Evolutionary conservation across 257 asterid species (phyloP), one percentile per base, ranked within the genome.

Genomic region (Linderniella brevidens): DNA sequence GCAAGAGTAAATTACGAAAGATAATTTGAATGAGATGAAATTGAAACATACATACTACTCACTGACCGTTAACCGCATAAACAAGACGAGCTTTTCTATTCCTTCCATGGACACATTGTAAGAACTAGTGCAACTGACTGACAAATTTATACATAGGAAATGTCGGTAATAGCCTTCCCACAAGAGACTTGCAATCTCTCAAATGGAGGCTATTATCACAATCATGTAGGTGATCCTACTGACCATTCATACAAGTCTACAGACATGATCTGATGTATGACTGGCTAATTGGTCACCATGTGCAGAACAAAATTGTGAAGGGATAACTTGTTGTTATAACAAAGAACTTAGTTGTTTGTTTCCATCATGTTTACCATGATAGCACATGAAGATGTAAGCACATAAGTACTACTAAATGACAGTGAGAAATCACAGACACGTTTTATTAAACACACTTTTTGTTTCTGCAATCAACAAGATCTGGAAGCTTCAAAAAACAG

Each of bases 281-380:
- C 58, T 55, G 76, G 74, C 70, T 63, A 76, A 76, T 67, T 73
- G 58, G 61, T 68, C 72, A 62, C 74, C 80, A 44, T 49, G 52
- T 11, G 46, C 50, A 54, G 16, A 49, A 43, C 6, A 42, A 38
- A 35, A 19, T 17, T 20, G 19, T 13, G n/a, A 58, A 32, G 19
- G 35, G 14, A 37, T 9, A 3, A 45, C 32, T 25, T 6, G 32
- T 25, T 6, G 32, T 25, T 25, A 13, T 17, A 40, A 41, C 36
- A 44, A 42, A 9, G 19, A 17, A 45, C 37, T 19, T 38, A 25
- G 11, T 48, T 14, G 12, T 53, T 17, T 19, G 49, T 17, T 11
- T 25, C 20, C 20, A 17, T 45, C 11, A 17, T n/a, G n/a, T n/a
- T n/a, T n/a, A n/a, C n/a, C n/a, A n/a, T n/a, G n/a, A n/a, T n/a